Evolutionary conservation across 1,284 basidiomycete genomes (phyloP), one percentile per base, ranked within the genome.

Genomic region (Mycosarcoma maydis): DNA sequence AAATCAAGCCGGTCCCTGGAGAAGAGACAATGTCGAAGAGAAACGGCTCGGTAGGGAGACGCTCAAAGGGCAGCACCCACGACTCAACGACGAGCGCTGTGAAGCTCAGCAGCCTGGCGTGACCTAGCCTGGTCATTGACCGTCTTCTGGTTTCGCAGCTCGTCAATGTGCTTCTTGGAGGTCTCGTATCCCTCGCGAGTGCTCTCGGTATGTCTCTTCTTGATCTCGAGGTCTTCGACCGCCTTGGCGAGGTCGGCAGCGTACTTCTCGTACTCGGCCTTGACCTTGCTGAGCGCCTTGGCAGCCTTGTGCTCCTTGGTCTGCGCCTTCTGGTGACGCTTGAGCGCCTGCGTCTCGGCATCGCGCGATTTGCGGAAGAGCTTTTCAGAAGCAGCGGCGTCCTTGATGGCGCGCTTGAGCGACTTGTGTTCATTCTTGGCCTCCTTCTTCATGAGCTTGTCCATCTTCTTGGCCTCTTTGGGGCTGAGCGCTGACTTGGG

Each of bases 381-480:
- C 72, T 77, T 77, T 45, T 77, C 73, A 37, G 68, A 55, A 1
- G 59, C 30, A 23, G 40, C 26, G n/a, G 75, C 72, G 40, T 71
- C 66, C 73, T 77, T 77, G 68, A 77, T 62, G 40, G 75, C 64
- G 14, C 52, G 47, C 65, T 69, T 71, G 46, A 77, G 46, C 52
- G 71, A 60, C 51, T 76, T 74, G 36, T 74, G 51, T 48, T 77
- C 74, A 56, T 62, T 58, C 70, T 77, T 77, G 43, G 75, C 73
- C 54, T 77, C 75, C 27, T 54, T 74, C 56, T 72, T 70, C 53
- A 73, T 72, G 47, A 77, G 64, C 64, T 77, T 77, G 57, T 73
- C 69, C 65, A 75, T 67, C 71, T 76, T 75, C 67, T 77, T 77
- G 39, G 65, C 37, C 23, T 76, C 74, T 61, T 74, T 73, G 49